Evolutionary conservation across 805 yeast species (phyloP), one percentile per base, ranked within the genome.

Genomic region (Sugiyamaella americana): DNA sequence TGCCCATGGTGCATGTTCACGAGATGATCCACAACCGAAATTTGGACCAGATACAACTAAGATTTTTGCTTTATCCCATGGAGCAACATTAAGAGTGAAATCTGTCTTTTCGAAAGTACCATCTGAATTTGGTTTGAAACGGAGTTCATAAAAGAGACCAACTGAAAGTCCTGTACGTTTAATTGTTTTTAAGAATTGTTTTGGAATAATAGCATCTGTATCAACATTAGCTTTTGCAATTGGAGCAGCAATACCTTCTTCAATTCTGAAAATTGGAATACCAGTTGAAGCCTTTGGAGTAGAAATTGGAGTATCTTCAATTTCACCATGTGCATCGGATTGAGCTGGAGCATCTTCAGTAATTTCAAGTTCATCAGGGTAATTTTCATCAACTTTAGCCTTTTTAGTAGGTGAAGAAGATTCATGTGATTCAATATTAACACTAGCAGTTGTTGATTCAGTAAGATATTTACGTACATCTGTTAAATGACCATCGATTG

Each of bases 1-100:
- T 1, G 98, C 98, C 98, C 98, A 93, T 49, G 98, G 98, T 29
- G 98, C 98, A 62, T 93, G 98, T 69, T 93, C 98, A 77, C 98
- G 87, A 1, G 97, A 89, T 36, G 97, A 89, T 61, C 98, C 98
- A 73, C 98, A 93, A 56, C 98, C 98, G 64, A 93, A 93, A 74
- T 93, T 93, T 64, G 87, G 95, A 66, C 98, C 98, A 37, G 94
- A 80, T 50, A 88, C 95, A 57, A 91, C 83, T 55, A 93, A 72
- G 57, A 91, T 82, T 67, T 84, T 81, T 18, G 98, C 83, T 20
- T 75, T 60, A 55, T 82, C 78, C 74, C 80, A 91, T 44, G 96
- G 96, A 46, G 74, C 84, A 43, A 79, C 86, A 66, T 93, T 93
- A 58, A 93, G 76, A 47, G 85, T 84, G 56, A 93, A 93, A 63